Evolutionary conservation across 75 land plant species (phyloP).

Genomic region (Cunninghamia lanceolata): DNA sequence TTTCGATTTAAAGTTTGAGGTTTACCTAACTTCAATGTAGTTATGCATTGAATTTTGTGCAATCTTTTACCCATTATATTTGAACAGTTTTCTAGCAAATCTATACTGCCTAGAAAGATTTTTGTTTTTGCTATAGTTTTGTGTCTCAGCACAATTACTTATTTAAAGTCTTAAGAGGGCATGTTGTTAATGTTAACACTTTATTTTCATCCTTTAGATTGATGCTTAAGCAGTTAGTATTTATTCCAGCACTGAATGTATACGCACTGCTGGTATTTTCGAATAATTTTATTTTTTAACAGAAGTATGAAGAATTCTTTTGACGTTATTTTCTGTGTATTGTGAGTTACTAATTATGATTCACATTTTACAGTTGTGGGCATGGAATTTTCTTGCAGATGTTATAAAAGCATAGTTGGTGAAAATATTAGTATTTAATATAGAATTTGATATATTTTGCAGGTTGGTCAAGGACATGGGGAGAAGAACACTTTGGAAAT

Average conservation of each 20-base stretch:
- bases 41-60: background rate
- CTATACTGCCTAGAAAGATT: background rate
- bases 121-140: background rate
- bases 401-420: background rate
- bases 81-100: background rate
- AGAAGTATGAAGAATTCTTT: background rate
- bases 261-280: background rate
- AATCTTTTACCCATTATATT: background rate
- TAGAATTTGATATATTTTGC: background rate
- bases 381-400: background rate
- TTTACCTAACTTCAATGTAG: background rate
- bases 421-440: background rate
- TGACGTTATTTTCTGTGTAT: background rate
- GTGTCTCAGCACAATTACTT: background rate
- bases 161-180: background rate
- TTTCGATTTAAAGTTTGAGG: background rate
- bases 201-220: conserved; percentile 1
- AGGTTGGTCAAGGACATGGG: conserved; percentile 99
- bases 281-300: background rate
- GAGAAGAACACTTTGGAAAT: conserved; percentile 96
- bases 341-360: background rate
- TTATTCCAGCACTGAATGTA: background rate
- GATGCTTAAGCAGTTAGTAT: background rate
- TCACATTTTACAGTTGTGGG: background rate
- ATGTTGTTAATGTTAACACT: background rate